These are phyloP conservation scores for Fusarium aywerte DNA, from an alignment of 2,329 filamentous ascomycete genomes.

Conservation along the genomic window DNA sequence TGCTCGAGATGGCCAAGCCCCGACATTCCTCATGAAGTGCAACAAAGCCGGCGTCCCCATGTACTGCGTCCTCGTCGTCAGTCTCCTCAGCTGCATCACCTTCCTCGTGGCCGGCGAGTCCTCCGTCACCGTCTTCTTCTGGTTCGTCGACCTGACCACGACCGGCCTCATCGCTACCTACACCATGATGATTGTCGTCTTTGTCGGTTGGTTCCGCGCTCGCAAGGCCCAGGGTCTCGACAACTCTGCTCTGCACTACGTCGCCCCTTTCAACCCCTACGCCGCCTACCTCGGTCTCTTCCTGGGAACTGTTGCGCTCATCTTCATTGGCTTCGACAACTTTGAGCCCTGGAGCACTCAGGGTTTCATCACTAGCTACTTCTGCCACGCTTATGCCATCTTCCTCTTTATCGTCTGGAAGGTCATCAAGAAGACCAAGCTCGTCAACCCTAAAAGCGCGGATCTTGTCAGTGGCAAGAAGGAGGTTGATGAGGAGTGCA, in stretches of 20 bases:
- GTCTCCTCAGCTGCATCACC: constrained; percentile 60
- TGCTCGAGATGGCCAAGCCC: constrained; percentile 58
- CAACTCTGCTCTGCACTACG: constrained; percentile 60
- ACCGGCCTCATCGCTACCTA: constrained; percentile 69
- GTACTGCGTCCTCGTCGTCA: constrained; percentile 61
- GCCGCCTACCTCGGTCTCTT: constrained; percentile 61
- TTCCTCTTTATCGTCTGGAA: constrained; percentile 63
- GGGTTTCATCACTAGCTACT: constrained; percentile 65
- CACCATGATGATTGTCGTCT: constrained; percentile 55
- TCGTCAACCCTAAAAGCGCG: constrained; percentile 39
- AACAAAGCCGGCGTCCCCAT: constrained; percentile 69
- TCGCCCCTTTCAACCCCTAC: constrained; percentile 62
- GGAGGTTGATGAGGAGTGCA: constrained; percentile 69
- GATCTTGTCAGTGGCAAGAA: constrained; percentile 63
- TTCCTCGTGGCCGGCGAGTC: constrained; percentile 61
- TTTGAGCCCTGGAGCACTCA: constrained; percentile 62
- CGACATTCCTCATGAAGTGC: constrained; percentile 64
- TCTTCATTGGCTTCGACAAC: constrained; percentile 67
- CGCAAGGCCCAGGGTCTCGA: constrained; percentile 60
- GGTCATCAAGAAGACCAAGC: constrained; percentile 61
- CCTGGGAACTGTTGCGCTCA: constrained; percentile 59
- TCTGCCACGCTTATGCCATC: constrained; percentile 63
- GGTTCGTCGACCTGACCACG: constrained; percentile 66
- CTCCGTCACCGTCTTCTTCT: constrained; percentile 61
- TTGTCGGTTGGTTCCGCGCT: constrained; percentile 60